Conservation (phyloP, 805 yeast genomes). For the Suhomyces kilbournensis region DNA sequence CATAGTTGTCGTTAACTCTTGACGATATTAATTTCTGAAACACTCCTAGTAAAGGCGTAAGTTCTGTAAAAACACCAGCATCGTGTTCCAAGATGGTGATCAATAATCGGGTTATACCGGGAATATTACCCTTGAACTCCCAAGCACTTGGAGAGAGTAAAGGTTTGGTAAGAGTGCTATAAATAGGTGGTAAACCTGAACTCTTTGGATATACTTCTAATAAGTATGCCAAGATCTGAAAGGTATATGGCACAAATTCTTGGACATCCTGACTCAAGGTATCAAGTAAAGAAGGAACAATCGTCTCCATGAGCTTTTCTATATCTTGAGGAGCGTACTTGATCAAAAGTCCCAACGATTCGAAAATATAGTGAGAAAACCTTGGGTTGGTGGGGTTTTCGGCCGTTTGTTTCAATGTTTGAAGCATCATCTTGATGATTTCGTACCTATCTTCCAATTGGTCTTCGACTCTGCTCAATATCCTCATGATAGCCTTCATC, state of each 20-base stretch:
- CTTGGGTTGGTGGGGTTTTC: slow-evolving; percentile 95
- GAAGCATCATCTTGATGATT: slow-evolving; percentile 60
- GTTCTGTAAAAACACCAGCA: slow-evolving; percentile 37
- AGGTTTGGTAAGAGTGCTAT: slow-evolving; percentile 70
- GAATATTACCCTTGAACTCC: slow-evolving; percentile 91
- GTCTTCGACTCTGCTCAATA: slow-evolving; percentile 70
- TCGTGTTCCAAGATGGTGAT: slow-evolving; percentile 59
- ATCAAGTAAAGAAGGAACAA: slow-evolving; percentile 64
- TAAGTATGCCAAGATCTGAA: slow-evolving; percentile 82
- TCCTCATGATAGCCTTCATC: slow-evolving; percentile 85
- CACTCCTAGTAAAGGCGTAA: slow-evolving; percentile 89
- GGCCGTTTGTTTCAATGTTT: slow-evolving; percentile 66
- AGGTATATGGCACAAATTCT: slow-evolving; percentile 89
- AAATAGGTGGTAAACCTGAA: slow-evolving; percentile 58
- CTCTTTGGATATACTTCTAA: slow-evolving; percentile 57
- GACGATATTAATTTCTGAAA: slow-evolving; percentile 91
- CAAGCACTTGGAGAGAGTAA: slow-evolving; percentile 86
- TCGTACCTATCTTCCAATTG: slow-evolving; percentile 41
- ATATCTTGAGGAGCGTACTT: slow-evolving; percentile 41
- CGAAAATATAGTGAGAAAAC: slow-evolving; percentile 88
- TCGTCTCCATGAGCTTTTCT: slow-evolving; percentile 41
- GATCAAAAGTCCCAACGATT: slow-evolving; percentile 75
- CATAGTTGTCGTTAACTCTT: slow-evolving; percentile 72
- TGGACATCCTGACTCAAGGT: slow-evolving; percentile 82
- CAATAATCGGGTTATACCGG: slow-evolving; percentile 82